Percentiles rank a stretch among this genome's conserved stretches.
Conservation (phyloP, 345 rosid species). For the Gossypium australe region DNA sequence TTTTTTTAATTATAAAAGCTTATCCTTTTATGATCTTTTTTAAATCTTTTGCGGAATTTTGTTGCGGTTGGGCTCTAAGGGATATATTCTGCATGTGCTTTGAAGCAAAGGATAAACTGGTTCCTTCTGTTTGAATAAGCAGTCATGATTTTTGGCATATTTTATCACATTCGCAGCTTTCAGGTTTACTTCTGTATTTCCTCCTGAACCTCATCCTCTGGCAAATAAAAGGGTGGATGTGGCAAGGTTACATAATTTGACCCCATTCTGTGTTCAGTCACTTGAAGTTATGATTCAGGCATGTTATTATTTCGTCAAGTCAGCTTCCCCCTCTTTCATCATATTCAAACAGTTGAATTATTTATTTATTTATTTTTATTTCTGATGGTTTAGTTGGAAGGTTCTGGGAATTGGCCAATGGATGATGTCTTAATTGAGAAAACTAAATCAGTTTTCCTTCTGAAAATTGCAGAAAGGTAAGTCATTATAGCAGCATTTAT, state of each 20-base stretch:
- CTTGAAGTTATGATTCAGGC: slow-evolving; percentile 95
- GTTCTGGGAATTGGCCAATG: slow-evolving; percentile 97
- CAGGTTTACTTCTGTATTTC: slow-evolving; percentile 82
- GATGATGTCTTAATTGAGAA: slow-evolving; percentile 79
- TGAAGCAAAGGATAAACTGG: neutral
- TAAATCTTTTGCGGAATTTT: neutral
- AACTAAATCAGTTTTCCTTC: slow-evolving; percentile 85
- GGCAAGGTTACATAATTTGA: slow-evolving; percentile 40
- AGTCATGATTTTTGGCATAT: neutral
- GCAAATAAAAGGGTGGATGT: slow-evolving; percentile 40
- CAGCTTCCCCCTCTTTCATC: neutral
- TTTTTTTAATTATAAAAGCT: neutral
- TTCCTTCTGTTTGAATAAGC: slow-evolving; percentile 14
- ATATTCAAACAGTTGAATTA: slow-evolving; percentile 7
- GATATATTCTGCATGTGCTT: neutral
- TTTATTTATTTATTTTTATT: neutral
- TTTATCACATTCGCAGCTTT: slow-evolving; percentile 48
- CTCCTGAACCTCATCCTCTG: slow-evolving; percentile 86
- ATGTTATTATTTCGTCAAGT: slow-evolving; percentile 10
- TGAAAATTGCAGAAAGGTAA: slow-evolving; percentile 86
- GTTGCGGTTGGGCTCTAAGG: neutral
- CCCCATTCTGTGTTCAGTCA: slow-evolving; percentile 61
- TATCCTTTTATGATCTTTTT: neutral
- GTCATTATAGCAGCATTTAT: slow-evolving; percentile 17
- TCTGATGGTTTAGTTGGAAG: slow-evolving; percentile 65